Conservation (phyloP, 1,139 yeast species). For the Meyerozyma athensensis region DNA sequence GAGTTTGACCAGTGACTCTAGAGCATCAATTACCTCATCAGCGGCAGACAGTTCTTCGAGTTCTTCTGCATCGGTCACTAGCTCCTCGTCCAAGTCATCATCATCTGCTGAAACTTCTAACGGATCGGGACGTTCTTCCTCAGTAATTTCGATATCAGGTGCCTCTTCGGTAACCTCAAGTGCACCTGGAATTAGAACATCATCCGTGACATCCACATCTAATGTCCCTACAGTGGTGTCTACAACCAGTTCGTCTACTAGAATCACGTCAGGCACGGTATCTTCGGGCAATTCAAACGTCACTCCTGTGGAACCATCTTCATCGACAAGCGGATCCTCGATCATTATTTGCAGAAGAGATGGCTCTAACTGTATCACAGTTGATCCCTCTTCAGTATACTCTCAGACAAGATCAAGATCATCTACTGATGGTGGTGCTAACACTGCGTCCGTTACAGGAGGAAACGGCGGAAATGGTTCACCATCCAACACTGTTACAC, state of each 20-base stretch:
- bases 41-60: no score
- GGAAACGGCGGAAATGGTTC: neutral
- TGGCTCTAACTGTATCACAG: slow-evolving; percentile 1
- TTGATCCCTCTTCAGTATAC: neutral
- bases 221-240: neutral
- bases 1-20: neutral
- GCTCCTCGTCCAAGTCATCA: neutral
- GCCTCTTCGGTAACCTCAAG: neutral
- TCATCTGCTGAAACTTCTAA: neutral
- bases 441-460: neutral
- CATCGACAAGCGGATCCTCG: neutral
- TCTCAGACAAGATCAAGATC: neutral
- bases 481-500: neutral
- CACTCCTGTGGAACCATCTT: neutral
- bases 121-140: neutral
- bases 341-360: slow-evolving; percentile 2
- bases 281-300: neutral
- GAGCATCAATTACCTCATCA: no score
- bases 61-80: no score
- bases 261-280: neutral
- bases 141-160: neutral
- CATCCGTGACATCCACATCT: no score
- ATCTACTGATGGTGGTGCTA: neutral
- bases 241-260: neutral
- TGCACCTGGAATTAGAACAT: no score